These are phyloP conservation scores for Dacryopinax primogenitus DNA, from an alignment of 768 basidiomycete species.

Conservation along the genomic window DNA sequence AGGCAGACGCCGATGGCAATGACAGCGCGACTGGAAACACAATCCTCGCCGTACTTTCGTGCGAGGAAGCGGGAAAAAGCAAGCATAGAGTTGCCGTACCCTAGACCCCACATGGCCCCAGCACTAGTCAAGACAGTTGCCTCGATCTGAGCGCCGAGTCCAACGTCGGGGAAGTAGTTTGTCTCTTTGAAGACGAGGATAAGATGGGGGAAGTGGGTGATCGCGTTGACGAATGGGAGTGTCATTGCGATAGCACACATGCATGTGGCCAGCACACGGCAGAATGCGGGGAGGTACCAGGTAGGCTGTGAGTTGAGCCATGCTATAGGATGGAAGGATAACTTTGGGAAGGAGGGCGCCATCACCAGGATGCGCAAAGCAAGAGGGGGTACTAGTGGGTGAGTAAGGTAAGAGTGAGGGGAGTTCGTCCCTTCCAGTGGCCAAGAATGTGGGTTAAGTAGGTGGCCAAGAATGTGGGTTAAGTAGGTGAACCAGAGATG, in stretches of 20 bases:
- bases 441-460: too few species aligned
- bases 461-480: too few species aligned
- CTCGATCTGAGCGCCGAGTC: not conserved
- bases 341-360: not conserved
- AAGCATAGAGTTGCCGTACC: not conserved
- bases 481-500: too few species aligned
- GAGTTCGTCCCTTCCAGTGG: too few species aligned
- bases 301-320: not conserved
- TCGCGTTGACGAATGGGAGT: not conserved
- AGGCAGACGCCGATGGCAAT: not conserved
- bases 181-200: not conserved
- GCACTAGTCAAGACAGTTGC: not conserved
- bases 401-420: not conserved
- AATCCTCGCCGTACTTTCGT: not conserved
- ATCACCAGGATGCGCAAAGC: not conserved
- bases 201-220: not conserved
- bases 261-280: slow-evolving; percentile 1
- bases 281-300: not conserved
- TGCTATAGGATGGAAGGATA: not conserved
- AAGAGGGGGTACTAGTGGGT: not conserved
- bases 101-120: not conserved
- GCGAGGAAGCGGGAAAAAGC: not conserved
- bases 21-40: not conserved
- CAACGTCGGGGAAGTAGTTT: not conserved
- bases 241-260: not conserved